A percentile compares a stretch with the other conserved stretches of the same genome.
phyloP scores from a whole-genome alignment of 2,329 filamentous ascomycete genomes.

The Nannizzia gypsea region DNA sequence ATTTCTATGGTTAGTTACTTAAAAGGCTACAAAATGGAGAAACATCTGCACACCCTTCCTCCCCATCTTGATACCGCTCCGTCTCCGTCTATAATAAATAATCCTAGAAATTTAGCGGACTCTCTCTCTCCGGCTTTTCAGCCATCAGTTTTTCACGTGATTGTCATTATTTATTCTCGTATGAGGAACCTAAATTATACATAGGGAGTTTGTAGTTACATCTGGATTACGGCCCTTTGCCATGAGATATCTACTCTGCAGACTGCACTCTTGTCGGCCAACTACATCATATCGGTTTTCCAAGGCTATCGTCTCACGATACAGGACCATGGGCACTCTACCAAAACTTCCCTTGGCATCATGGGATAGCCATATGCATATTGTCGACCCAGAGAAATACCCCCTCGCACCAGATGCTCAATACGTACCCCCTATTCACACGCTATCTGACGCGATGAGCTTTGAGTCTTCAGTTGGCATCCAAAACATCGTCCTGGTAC shows the following conservation, averaged over 20 bases:
- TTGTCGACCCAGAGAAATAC: conserved; percentile 44
- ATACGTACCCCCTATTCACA: conserved; percentile 42
- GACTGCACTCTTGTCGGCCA: neutral
- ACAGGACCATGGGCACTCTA: neutral
- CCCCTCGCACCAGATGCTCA: conserved; percentile 38
- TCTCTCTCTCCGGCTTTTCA: no score
- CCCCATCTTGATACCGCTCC: no score
- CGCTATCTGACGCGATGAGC: conserved; percentile 38
- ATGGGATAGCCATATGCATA: conserved; percentile 55
- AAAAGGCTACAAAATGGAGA: no score
- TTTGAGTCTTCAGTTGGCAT: conserved; percentile 42
- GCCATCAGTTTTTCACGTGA: no score
- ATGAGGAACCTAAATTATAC: no score
- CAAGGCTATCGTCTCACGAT: neutral
- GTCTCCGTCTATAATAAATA: no score
- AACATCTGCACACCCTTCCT: no score
- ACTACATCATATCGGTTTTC: neutral
- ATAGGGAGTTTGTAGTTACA: no score
- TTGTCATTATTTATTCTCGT: no score
- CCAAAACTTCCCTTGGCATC: conserved; percentile 25
- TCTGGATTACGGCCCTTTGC: no score
- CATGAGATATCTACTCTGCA: neutral
- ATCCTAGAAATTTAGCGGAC: no score
- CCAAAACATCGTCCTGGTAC: conserved; percentile 47
- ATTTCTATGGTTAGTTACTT: neutral